Evolutionary conservation across 2,329 filamentous ascomycete genomes (phyloP).

Genomic region (Helicocarpus griseus): DNA sequence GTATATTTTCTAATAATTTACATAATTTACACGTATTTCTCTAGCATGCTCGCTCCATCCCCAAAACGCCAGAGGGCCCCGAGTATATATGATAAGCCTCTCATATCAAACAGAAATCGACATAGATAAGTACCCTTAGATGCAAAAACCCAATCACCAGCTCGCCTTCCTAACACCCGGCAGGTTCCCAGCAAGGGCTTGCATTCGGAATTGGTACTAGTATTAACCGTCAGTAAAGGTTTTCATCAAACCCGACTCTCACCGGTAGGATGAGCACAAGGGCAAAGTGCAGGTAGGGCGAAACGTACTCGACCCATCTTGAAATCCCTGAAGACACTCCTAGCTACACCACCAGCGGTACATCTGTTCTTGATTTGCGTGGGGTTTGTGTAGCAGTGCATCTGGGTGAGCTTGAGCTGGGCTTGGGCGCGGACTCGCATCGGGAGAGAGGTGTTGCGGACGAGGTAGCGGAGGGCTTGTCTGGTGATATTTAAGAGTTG

Average conservation of each 20-base stretch:
- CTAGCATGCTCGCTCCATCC: not conserved
- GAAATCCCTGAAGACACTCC: constrained; percentile 88
- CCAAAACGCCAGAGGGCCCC: not conserved
- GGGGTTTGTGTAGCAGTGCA: constrained; percentile 90
- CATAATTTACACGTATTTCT: not conserved
- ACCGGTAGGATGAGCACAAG: not conserved
- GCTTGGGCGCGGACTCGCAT: constrained; percentile 77
- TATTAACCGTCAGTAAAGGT: constrained; percentile 12
- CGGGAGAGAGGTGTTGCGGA: constrained; percentile 82
- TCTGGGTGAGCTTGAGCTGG: constrained; percentile 83
- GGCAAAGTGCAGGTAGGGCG: not conserved
- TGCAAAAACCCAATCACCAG: constrained; percentile 56
- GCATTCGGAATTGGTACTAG: constrained; percentile 85
- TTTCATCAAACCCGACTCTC: not conserved
- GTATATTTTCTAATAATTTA: not conserved
- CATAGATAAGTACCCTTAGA: not conserved
- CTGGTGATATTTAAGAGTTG: constrained; percentile 35
- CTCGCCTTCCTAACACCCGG: constrained; percentile 93
- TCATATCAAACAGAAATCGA: too few species aligned
- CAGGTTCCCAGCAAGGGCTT: constrained; percentile 74
- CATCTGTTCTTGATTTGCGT: constrained; percentile 94
- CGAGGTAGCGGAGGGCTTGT: constrained; percentile 86
- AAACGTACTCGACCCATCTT: constrained; percentile 77
- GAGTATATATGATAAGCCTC: too few species aligned
- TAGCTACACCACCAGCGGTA: constrained; percentile 78